These are phyloP conservation scores for Russula sp. DNA, from an alignment of 768 basidiomycete species.

Conservation along the genomic window DNA sequence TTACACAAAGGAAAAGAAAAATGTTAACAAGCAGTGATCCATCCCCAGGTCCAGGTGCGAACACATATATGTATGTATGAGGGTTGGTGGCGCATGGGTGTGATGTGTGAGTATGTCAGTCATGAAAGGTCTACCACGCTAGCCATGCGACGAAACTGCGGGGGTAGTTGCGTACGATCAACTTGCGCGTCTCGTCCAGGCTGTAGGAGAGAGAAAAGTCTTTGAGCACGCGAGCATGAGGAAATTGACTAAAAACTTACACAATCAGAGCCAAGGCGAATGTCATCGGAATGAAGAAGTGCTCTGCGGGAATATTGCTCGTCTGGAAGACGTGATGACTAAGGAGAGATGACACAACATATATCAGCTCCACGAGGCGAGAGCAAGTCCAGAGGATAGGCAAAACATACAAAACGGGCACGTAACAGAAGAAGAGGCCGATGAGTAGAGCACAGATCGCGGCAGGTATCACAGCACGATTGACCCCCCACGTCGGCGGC, in stretches of 20 bases:
- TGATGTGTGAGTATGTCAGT: background rate
- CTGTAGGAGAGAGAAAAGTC: background rate
- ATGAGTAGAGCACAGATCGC: conserved; percentile 41
- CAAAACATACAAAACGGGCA: conserved; percentile 36
- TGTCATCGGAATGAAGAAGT: conserved; percentile 48
- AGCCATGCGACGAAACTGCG: conserved; percentile 16
- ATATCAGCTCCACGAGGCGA: background rate
- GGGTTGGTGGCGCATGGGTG: background rate
- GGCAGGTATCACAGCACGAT: conserved; percentile 37
- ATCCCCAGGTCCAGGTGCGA: too few species aligned
- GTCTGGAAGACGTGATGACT: conserved; percentile 47
- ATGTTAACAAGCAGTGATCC: too few species aligned
- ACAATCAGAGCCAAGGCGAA: conserved; percentile 32
- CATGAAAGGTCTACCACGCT: conserved; percentile 15
- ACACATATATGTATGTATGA: background rate
- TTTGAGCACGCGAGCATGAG: background rate
- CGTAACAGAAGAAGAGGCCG: conserved; percentile 39
- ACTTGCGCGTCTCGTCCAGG: conserved; percentile 22
- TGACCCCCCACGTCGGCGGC: conserved; percentile 43
- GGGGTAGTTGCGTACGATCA: conserved; percentile 18
- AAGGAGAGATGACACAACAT: background rate
- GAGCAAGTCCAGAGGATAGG: too few species aligned
- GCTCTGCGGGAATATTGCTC: conserved; percentile 37
- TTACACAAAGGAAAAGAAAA: too few species aligned
- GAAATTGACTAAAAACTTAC: conserved; percentile 13